Base-by-base conservation (phyloP, 2,329 filamentous ascomycete genomes). In the Aspergillus alliaceus region DNA sequence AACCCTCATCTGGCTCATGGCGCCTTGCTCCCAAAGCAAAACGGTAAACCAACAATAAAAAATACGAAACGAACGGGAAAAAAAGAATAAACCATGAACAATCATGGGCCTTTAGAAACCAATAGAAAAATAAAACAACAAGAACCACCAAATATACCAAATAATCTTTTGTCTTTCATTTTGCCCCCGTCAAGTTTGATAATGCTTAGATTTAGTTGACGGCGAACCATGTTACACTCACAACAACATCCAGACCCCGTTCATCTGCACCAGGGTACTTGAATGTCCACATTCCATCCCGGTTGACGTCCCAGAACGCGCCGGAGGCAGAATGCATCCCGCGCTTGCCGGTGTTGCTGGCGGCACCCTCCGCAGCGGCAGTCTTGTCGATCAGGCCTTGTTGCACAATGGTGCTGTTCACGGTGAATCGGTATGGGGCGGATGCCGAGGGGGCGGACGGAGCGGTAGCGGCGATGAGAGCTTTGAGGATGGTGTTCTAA, bases 361-460 rank as follows among this genome's bases (percentile, higher is more conserved):
- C 72, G n/a, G 78, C 76, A 62, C 82, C 80, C 71, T 83, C 84
- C 51, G 82, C 83, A 53, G 83, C 82, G 63, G 83, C 79, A 29
- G 75, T 71, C 62, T 72, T 70, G 61, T 75, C 70, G 51, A 77
- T 85, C 32, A 93, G 82, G 20, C 75, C 75, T 80, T 98, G 93
- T 81, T 99, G 93, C 66, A 98, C 96, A 72, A 98, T 97, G 64
- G 93, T 98, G 81, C 91, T 96, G 83, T 96, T 98, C 79, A 96
- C 92, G 66, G 92, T 91, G 79, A 93, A 98, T 78, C 98, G 98
- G 85, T 88, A 96, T 5, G 90, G 88, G 25, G 84, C 71, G 14
- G 77, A 65, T 5, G 71, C 65, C 39, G 69, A 64, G 40, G 69
- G 59, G 22, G 72, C 68, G 49, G 70, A 64, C 24, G 75, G 71